Conservation (phyloP, 352 stramenopile genomes). For the Halophytophthora batemanensis region DNA sequence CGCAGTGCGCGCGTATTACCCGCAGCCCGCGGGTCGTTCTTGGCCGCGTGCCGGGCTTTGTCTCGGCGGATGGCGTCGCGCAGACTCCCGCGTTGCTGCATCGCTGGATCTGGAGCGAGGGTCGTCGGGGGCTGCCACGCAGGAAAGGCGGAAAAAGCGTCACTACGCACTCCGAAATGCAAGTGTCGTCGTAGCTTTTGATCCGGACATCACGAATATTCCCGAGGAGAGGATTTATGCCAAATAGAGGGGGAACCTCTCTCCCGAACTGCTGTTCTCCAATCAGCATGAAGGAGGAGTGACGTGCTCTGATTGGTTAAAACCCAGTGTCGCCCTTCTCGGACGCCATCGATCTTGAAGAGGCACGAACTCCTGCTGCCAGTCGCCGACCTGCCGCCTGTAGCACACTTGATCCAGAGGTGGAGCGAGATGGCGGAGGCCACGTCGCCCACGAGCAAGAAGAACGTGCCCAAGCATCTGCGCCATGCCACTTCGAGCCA, state of each 20-base stretch:
- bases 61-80: conserved; percentile 40
- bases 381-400: conserved; percentile 8
- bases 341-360: conserved; percentile 5
- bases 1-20: conserved; percentile 37
- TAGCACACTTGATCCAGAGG: neutral
- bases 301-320: too few species aligned
- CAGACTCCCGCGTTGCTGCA: conserved; percentile 42
- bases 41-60: neutral
- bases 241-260: too few species aligned
- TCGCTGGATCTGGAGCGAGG: conserved; percentile 8
- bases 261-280: too few species aligned
- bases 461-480: conserved; percentile 33
- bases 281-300: too few species aligned
- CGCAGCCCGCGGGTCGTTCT: conserved; percentile 4
- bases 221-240: too few species aligned
- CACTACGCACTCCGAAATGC: neutral
- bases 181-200: neutral
- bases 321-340: too few species aligned
- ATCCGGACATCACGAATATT: too few species aligned
- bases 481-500: conserved; percentile 29
- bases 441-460: conserved; percentile 12
- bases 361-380: conserved; percentile 4
- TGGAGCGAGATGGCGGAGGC: conserved; percentile 11
- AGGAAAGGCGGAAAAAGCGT: too few species aligned
- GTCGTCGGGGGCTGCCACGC: neutral